Conservation (phyloP, 495 filamentous ascomycete genomes). For the Penicillium lividum region DNA sequence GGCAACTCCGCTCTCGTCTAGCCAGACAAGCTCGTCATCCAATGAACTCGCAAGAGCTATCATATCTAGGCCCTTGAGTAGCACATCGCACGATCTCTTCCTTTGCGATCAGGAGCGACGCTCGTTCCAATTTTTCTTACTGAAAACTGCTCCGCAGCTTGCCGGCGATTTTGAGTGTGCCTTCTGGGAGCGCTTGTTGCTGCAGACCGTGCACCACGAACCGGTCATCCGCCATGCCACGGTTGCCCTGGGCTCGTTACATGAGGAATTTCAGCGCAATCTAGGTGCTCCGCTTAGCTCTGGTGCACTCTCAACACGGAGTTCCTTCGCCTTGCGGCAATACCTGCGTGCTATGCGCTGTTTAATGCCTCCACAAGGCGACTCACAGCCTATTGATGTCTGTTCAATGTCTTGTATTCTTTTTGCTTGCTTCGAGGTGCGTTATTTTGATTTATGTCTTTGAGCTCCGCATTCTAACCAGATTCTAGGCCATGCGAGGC, state of each 20-base stretch:
- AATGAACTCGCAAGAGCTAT: neutral
- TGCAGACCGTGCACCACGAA: conserved; percentile 60
- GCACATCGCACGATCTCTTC: conserved; percentile 1
- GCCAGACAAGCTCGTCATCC: neutral
- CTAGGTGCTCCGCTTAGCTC: conserved; percentile 17
- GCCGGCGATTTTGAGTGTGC: conserved; percentile 63
- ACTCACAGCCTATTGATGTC: conserved; percentile 32
- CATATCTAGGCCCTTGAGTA: neutral
- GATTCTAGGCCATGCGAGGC: conserved; percentile 29
- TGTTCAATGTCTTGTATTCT: conserved; percentile 51
- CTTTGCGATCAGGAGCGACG: conserved; percentile 25
- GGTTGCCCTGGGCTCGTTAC: conserved; percentile 61
- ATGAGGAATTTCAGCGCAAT: conserved; percentile 62
- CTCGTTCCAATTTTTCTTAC: conserved; percentile 62
- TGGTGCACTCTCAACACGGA: neutral
- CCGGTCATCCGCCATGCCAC: conserved; percentile 63
- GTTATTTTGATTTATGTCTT: neutral
- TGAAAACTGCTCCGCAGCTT: conserved; percentile 57
- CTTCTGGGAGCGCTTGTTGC: conserved; percentile 57
- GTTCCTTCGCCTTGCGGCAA: conserved; percentile 9
- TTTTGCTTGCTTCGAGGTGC: conserved; percentile 27
- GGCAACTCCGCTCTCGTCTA: neutral
- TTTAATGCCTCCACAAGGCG: neutral
- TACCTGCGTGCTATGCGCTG: conserved; percentile 10
- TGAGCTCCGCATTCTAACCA: conserved; percentile 5